phyloP scores from a whole-genome alignment of 495 filamentous ascomycete species.

The Trichoderma gamsii region DNA sequence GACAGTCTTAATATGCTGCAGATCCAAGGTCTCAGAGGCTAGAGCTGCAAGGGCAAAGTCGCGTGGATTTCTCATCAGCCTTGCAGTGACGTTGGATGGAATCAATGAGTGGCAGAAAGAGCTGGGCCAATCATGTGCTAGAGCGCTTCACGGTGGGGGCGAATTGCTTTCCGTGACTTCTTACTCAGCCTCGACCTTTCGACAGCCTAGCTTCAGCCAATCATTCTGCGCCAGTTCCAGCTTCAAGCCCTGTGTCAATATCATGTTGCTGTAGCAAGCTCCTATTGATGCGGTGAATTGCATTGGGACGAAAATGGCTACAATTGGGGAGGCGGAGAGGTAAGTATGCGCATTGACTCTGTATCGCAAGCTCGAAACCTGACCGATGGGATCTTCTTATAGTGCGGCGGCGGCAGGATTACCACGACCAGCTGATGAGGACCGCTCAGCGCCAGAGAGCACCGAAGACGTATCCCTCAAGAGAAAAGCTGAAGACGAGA shows the following conservation, averaged over 20 bases:
- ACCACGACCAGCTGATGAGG: neutral
- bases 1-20: conserved; percentile 11
- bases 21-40: neutral
- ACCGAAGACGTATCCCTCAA: neutral
- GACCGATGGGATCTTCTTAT: neutral
- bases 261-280: neutral
- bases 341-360: neutral
- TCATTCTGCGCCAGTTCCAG: neutral
- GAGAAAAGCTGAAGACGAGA: conserved; percentile 12
- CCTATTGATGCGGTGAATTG: neutral
- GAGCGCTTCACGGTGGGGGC: neutral
- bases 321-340: conserved; percentile 1
- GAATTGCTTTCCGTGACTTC: neutral
- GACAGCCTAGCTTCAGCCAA: neutral
- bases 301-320: neutral
- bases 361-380: neutral
- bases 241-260: neutral
- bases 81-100: conserved; percentile 14
- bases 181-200: neutral
- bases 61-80: conserved; percentile 14
- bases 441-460: neutral
- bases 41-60: neutral
- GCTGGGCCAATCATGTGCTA: neutral
- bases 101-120: neutral
- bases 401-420: neutral